Evolutionary conservation across 306 rosid genomes (phyloP), one percentile per base, ranked within the genome.

Genomic region (Castanea crenata): DNA sequence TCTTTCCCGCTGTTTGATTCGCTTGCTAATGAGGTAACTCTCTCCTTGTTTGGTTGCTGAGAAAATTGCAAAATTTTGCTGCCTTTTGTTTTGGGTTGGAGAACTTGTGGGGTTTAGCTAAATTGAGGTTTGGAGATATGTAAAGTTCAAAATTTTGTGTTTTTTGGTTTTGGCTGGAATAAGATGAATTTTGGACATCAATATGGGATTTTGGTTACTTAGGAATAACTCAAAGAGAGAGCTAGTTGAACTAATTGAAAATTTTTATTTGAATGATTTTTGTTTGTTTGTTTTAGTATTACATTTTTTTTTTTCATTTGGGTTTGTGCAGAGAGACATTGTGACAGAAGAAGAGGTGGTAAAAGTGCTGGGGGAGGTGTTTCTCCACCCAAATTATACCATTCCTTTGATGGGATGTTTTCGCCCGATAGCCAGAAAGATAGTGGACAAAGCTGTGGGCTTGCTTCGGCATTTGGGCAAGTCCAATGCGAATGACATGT

Each of bases 351-450:
- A 86, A 21, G 93, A 90, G 78, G 87, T 90, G 46, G 88, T 94
- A 68, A 75, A 81, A 31, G 27, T 27, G 55, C 72, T 89, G 41
- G 97, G 85, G 49, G 95, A 87, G 71, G 74, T 92, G 64, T 91
- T 94, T 83, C 78, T 92, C 81, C 88, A 90, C 71, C 97, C 92
- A 11, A 62, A 58, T 74, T 92, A 88, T 82, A 89, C 97, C 10
- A 57, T 91, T 81, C 90, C 93, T 0, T 79, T 92, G 86, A 76
- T 85, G 21, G 97, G 97, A 4, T 94, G 97, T 74, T 94, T 94
- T 70, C 88, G 91, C 18, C 88, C 97, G 0, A 78, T 91, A 49
- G 90, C 84, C 8, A 77, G 74, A 70, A 73, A 82, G 77, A 71
- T 91, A 25, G 88, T 91, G 15, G 90, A 86, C 71, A 89, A 85